phyloP scores from a whole-genome alignment of 2,329 filamentous ascomycete genomes.

The Zymoseptoria passerinii region DNA sequence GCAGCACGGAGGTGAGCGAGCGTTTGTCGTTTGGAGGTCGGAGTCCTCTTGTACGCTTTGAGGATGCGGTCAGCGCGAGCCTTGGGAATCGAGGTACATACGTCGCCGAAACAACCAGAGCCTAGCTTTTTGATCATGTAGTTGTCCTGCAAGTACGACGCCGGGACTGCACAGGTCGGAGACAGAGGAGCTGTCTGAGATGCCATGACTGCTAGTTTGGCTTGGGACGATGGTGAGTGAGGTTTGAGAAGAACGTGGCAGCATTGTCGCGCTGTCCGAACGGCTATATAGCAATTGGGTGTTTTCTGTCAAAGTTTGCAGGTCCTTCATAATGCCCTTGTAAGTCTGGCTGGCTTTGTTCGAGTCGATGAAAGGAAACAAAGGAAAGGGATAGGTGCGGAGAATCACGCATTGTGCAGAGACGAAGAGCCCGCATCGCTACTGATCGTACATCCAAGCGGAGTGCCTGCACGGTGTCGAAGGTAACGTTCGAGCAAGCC shows the following conservation, averaged over 20 bases:
- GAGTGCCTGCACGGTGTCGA: not conserved
- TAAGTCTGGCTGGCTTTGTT: not conserved
- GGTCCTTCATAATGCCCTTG: not conserved
- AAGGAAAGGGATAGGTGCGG: not conserved
- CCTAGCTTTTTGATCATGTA: not conserved
- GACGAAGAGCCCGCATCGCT: not conserved
- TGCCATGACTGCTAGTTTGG: conserved; percentile 23
- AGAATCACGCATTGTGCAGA: not conserved
- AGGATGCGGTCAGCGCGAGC: not conserved
- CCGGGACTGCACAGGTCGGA: conserved; percentile 24
- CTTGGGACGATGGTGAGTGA: not conserved
- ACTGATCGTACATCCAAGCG: not conserved
- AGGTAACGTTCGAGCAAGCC: not conserved
- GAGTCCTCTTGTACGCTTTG: not conserved
- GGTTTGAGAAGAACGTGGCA: not conserved
- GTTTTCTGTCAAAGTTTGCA: not conserved
- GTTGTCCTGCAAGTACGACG: not conserved
- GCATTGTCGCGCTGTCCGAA: not conserved
- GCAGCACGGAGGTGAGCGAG: not conserved
- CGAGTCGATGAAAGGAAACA: not conserved
- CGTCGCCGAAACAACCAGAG: not conserved
- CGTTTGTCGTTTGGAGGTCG: not conserved
- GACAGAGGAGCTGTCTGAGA: conserved; percentile 29
- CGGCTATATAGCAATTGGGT: not conserved
- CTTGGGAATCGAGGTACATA: not conserved